A percentile compares a stretch with the other conserved stretches of the same genome.
Evolutionary conservation across 2,329 filamentous ascomycete species (phyloP).

Genomic region (Talaromyces sp.): DNA sequence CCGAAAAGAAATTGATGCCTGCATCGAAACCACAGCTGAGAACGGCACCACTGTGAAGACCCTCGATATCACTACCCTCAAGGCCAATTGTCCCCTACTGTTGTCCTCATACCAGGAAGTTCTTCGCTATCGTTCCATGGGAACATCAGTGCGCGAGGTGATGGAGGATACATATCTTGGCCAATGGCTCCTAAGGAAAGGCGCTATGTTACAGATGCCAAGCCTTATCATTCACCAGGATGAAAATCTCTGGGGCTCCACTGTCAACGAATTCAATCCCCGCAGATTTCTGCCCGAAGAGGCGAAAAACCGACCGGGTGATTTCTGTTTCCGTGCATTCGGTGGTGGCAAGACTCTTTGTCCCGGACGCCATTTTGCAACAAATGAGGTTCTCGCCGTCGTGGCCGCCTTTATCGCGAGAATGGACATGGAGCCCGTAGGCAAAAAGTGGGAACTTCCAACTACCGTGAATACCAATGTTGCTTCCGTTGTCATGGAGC

Average conservation of each 20-base stretch:
- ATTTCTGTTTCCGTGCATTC: not conserved
- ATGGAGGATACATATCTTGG: slow-evolving; percentile 2
- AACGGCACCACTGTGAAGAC: not conserved
- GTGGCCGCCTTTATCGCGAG: slow-evolving; percentile 5
- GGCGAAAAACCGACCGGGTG: not conserved
- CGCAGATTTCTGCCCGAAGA: not conserved
- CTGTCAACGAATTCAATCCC: not conserved
- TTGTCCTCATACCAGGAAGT: slow-evolving; percentile 6
- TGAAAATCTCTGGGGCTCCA: not conserved
- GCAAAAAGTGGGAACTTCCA: not conserved
- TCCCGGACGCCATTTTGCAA: slow-evolving; percentile 6
- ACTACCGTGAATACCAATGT: slow-evolving; percentile 1
- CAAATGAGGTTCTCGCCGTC: slow-evolving; percentile 1
- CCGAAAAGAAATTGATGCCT: slow-evolving; percentile 6
- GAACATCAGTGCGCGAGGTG: slow-evolving; percentile 7
- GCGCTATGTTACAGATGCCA: slow-evolving; percentile 8
- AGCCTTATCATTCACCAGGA: not conserved
- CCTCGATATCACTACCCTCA: slow-evolving; percentile 4
- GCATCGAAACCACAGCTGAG: not conserved
- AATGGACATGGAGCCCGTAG: slow-evolving; percentile 4
- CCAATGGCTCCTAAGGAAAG: slow-evolving; percentile 6
- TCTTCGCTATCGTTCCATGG: slow-evolving; percentile 9
- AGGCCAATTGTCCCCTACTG: slow-evolving; percentile 2
- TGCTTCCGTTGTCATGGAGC: slow-evolving; percentile 7
- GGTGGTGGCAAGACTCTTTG: slow-evolving; percentile 11